Evolutionary conservation across 345 rosid genomes (phyloP), one percentile per base, ranked within the genome.

Genomic region (Crucihimalaya himalaica): DNA sequence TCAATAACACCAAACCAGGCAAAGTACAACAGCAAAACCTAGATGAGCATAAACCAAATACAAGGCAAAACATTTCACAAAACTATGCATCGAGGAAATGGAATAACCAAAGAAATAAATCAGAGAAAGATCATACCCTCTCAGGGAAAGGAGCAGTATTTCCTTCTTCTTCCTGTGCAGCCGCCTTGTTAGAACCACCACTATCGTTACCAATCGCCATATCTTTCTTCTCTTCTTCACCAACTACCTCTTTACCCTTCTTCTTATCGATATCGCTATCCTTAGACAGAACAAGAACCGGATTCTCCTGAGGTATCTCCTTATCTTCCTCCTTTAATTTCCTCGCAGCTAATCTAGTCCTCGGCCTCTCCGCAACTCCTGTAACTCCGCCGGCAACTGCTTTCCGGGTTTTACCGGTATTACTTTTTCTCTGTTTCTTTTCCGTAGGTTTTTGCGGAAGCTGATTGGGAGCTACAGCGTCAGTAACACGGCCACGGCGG

Each of bases 61-160:
- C 40, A 60, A 27, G 9, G 8, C 18, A 8, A 46, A 60, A 35
- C 11, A 35, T 7, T 47, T 59, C 35, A 45, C 50, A 28, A 28
- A 39, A 43, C 21, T n/a, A 53, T 3, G 25, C 16, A 53, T 61
- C 51, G 32, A 23, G 16, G 6, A 42, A 42, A 40, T 14, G n/a
- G 46, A 40, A 40, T 16, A 75, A 34, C 2, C 15, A 45, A 55
- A 16, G 4, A 51, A 37, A 8, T 14, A 12, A 15, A 68, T 19
- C 43, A 47, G 39, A 29, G 2, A 48, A 53, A 47, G 63, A 37
- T 0, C 3, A 20, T 79, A 95, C 99, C 82, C 84, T 86, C 68
- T 95, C 97, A 0, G 99, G 99, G 58, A 95, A 84, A 19, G 99
- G 99, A 8, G 86, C 91, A 12, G 97, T 86, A 60, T 81, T 88